Evolutionary conservation across 805 yeast genomes (phyloP).

Genomic region (Metschnikowia borealis): DNA sequence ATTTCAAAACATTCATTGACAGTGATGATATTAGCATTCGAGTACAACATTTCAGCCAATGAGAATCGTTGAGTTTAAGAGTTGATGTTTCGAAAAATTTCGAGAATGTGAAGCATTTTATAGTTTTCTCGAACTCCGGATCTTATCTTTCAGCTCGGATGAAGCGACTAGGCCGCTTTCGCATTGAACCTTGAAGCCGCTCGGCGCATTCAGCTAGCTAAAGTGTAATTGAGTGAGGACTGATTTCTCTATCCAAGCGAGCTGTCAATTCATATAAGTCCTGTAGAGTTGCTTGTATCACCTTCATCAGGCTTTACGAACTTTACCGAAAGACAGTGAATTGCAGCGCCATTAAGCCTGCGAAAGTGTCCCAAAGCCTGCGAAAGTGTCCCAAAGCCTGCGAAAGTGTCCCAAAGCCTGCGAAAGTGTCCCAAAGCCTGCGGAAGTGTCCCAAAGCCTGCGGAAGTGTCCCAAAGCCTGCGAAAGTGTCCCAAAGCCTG

Average conservation of each 20-base stretch:
- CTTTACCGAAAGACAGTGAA: not conserved
- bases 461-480: conserved; percentile 5
- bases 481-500: conserved; percentile 6
- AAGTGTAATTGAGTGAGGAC: not conserved
- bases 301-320: not conserved
- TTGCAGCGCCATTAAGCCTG: not conserved
- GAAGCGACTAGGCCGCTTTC: not conserved
- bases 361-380: not conserved
- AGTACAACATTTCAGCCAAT: conserved; percentile 8
- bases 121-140: not conserved
- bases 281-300: not conserved
- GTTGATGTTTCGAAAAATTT: not conserved
- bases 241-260: not conserved
- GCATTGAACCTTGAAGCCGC: not conserved
- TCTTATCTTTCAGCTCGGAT: conserved; percentile 1
- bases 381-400: not conserved
- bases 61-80: not conserved
- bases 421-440: conserved; percentile 6
- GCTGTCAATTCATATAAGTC: not conserved
- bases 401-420: conserved; percentile 5
- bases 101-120: not conserved
- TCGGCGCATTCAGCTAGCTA: not conserved
- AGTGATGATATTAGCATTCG: conserved; percentile 11
- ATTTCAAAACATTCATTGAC: conserved; percentile 13
- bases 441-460: not conserved